Evolutionary conservation across 139 green algal genomes (phyloP), one percentile per base, ranked within the genome.

Genomic region (Chlamydomonas incerta): DNA sequence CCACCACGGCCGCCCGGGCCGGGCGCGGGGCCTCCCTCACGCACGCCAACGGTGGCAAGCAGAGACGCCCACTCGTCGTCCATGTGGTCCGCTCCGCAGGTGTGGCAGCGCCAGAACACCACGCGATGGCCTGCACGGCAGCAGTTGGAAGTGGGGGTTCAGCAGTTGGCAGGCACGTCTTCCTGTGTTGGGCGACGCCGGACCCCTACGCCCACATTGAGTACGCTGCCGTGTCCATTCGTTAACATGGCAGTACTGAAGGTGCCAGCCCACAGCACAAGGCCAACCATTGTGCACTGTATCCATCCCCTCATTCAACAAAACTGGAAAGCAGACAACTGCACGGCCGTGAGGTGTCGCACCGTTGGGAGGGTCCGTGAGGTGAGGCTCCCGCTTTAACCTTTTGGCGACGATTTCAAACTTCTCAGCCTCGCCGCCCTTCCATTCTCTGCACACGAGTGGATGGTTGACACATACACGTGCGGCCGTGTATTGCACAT

Each of bases 51-150:
- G 15, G 24, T 74, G 9, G 77, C 41, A 3, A 83, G 63, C 5
- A 83, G 77, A 8, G 74, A 65, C 2, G 63, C 46, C 77, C 77
- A 83, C 9, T 46, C n/a, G 13, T 74, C 77, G 29, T 83, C 77
- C 0, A 83, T 60, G 52, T 83, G 77, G 41, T 83, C 77, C 4
- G 77, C 77, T 0, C 77, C 63, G 29, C 77, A 83, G 2, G 62
- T 83, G 23, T 83, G 77, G n/a, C 77, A 83, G 41, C 74, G 74
- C 77, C 77, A 83, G 63, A 74, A 83, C 58, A 83, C 77, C 20
- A 74, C 26, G 1, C 77, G 77, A 17, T 83, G 77, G 11, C 77
- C 76, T 83, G 76, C 60, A n/a, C n/a, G n/a, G n/a, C n/a, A n/a
- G 50, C 50, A 57, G 11, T 20, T 10, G 50, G 14, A 20, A 57